Evolutionary conservation across 2,329 filamentous ascomycete genomes (phyloP).

Genomic region (Cercospora beticola): DNA sequence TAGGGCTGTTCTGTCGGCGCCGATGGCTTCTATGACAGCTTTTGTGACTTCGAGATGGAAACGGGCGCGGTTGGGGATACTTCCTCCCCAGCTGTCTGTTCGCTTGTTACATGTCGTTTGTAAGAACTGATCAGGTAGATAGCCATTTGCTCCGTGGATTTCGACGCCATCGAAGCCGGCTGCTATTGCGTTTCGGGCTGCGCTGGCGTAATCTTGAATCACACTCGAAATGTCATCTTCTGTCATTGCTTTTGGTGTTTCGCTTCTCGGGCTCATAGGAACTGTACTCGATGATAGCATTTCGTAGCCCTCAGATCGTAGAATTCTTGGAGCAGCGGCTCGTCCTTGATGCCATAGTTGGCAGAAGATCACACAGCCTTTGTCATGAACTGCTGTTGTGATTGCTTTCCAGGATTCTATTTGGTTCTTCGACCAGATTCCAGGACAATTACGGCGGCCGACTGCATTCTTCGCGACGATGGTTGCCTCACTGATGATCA

Average conservation of each 20-base stretch:
- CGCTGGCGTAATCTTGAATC: conserved; percentile 44
- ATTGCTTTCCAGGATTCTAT: conserved; percentile 52
- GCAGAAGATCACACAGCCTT: conserved; percentile 50
- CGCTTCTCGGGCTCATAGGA: background rate
- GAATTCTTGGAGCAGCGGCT: conserved; percentile 40
- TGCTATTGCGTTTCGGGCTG: conserved; percentile 54
- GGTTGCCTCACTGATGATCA: conserved; percentile 38
- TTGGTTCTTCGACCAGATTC: conserved; percentile 41
- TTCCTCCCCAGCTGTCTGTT: conserved; percentile 54
- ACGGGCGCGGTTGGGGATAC: conserved; percentile 52
- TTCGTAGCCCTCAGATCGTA: background rate
- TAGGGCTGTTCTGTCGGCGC: conserved; percentile 50
- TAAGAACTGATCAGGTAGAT: conserved; percentile 55
- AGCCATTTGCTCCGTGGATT: conserved; percentile 53
- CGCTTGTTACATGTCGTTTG: conserved; percentile 52
- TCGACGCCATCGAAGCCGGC: conserved; percentile 57
- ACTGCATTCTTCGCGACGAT: conserved; percentile 33
- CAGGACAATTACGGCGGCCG: conserved; percentile 34
- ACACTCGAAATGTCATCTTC: conserved; percentile 46
- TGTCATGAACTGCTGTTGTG: conserved; percentile 51
- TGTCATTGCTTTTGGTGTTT: conserved; percentile 36
- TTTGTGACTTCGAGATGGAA: conserved; percentile 59
- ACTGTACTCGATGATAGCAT: background rate
- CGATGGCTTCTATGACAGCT: conserved; percentile 46
- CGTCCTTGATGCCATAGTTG: conserved; percentile 52